A percentile compares a stretch with the other conserved stretches of the same genome.
These are phyloP conservation scores for Beauveria pseudobassiana DNA, from an alignment of 2,329 filamentous ascomycete genomes.

Conservation along the genomic window DNA sequence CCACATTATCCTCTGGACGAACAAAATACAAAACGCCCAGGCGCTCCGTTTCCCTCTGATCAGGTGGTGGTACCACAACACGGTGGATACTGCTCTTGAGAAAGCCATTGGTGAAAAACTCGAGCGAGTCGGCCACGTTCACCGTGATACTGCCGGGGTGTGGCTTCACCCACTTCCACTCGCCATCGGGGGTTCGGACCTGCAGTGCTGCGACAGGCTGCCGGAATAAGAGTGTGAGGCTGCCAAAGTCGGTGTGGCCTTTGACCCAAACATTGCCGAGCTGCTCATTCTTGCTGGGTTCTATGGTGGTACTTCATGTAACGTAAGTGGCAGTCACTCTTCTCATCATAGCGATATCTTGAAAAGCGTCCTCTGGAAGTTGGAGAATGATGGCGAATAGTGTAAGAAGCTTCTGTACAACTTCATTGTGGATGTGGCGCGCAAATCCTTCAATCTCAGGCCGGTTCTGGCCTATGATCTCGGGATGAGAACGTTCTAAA, in stretches of 20 bases:
- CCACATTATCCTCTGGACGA: not conserved
- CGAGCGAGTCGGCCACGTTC: conserved; percentile 43
- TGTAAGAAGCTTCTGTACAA: conserved; percentile 26
- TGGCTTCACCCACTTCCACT: conserved; percentile 44
- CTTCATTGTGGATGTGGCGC: conserved; percentile 26
- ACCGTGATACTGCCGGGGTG: conserved; percentile 43
- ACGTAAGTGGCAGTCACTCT: not conserved
- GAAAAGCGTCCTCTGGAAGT: conserved; percentile 44
- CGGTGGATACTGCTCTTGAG: conserved; percentile 37
- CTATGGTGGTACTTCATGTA: conserved; percentile 19
- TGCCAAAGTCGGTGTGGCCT: conserved; percentile 48
- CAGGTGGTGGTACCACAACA: conserved; percentile 34
- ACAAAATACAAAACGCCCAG: conserved; percentile 39
- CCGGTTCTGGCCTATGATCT: no score
- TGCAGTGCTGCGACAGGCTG: conserved; percentile 51
- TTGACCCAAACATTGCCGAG: conserved; percentile 29
- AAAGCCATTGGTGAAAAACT: conserved; percentile 39
- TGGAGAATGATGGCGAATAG: conserved; percentile 44
- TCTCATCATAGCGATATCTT: not conserved
- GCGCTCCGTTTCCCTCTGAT: conserved; percentile 37
- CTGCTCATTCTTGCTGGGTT: conserved; percentile 32
- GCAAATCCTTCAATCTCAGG: conserved; percentile 26
- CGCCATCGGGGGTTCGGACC: conserved; percentile 33
- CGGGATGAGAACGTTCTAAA: no score
- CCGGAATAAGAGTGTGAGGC: conserved; percentile 48